Conservation (phyloP, 352 stramenopile species). For the Elongisporangium undulatum region DNA sequence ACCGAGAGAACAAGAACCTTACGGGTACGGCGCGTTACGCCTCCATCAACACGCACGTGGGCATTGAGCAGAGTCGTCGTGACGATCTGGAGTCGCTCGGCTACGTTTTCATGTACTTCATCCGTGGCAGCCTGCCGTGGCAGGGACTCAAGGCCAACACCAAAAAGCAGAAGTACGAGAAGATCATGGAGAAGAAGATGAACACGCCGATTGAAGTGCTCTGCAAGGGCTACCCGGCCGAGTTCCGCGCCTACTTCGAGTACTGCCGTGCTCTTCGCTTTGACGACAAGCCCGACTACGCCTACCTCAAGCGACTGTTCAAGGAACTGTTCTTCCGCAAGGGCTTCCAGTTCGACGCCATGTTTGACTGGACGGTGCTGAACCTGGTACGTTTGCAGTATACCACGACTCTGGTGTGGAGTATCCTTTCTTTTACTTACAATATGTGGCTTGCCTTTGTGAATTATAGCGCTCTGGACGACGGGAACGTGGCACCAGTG, state of each 20-base stretch:
- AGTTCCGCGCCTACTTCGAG: slow-evolving; percentile 98
- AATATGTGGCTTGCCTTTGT: slow-evolving; percentile 5
- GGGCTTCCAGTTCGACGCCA: slow-evolving; percentile 98
- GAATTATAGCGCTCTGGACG: slow-evolving; percentile 43
- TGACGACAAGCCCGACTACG: slow-evolving; percentile 88
- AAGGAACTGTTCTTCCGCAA: slow-evolving; percentile 99
- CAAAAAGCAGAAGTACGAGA: slow-evolving; percentile 96
- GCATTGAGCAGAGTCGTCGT: slow-evolving; percentile 96
- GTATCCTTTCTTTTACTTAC: not conserved
- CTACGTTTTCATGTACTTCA: slow-evolving; percentile 94
- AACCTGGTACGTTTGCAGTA: slow-evolving; percentile 43
- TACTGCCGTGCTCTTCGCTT: slow-evolving; percentile 83
- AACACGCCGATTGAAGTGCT: slow-evolving; percentile 90
- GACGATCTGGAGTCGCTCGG: slow-evolving; percentile 98
- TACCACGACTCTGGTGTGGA: not conserved
- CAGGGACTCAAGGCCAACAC: slow-evolving; percentile 96
- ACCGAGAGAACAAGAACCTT: slow-evolving; percentile 89
- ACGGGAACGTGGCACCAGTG: slow-evolving; percentile 55
- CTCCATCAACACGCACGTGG: slow-evolving; percentile 98
- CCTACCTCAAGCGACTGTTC: slow-evolving; percentile 94
- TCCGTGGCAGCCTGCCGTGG: slow-evolving; percentile 95
- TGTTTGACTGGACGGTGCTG: slow-evolving; percentile 99
- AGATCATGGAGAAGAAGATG: slow-evolving; percentile 99
- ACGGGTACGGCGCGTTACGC: slow-evolving; percentile 97
- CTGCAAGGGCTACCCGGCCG: slow-evolving; percentile 93